Evolutionary conservation across 352 stramenopile species (phyloP), one percentile per base, ranked within the genome.

Genomic region (Pythium dissotocum): DNA sequence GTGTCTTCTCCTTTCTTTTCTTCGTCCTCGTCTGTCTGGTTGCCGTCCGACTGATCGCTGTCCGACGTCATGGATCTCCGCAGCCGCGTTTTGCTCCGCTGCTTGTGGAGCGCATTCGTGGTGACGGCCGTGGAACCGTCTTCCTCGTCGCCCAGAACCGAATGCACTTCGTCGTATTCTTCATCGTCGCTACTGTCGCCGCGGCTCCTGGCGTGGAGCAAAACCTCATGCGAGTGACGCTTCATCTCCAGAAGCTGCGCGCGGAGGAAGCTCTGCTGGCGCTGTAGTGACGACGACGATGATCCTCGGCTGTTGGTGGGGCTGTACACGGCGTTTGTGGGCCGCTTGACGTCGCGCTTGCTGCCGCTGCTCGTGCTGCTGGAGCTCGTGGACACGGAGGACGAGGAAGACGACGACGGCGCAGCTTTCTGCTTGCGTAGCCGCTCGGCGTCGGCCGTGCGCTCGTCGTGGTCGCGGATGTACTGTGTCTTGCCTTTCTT

Each of bases 201-300:
- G 14, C 44, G 33, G 58, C 53, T 70, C 58, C 61, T 77, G 35
- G 63, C 77, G 59, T 70, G 63, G 40, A 78, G 63, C 38, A 92
- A 56, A 51, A 79, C 74, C 51, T 90, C 84, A 8, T 80, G 79
- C 33, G 82, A 90, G 55, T 89, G 77, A 33, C 79, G 74, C 78
- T 92, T 92, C 84, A 92, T 92, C 71, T 92, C 84, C 40, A 88
- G 69, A 18, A 92, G 71, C 63, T 92, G 82, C 51, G 82, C 76
- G 13, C 82, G 78, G 51, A 92, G 36, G 40, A 90, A 92, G 58
- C 82, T 92, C 48, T 79, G 73, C 75, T 92, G 84, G 0, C 79
- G 69, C 77, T 87, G 75, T 55, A 82, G 76, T 30, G 77, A 82
- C 16, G 72, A 30, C 28, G 28, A 30, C 28, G 28, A 30, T 3